Base-by-base conservation (phyloP, 106 monocot genomes). In the Vanilla planifolia region DNA sequence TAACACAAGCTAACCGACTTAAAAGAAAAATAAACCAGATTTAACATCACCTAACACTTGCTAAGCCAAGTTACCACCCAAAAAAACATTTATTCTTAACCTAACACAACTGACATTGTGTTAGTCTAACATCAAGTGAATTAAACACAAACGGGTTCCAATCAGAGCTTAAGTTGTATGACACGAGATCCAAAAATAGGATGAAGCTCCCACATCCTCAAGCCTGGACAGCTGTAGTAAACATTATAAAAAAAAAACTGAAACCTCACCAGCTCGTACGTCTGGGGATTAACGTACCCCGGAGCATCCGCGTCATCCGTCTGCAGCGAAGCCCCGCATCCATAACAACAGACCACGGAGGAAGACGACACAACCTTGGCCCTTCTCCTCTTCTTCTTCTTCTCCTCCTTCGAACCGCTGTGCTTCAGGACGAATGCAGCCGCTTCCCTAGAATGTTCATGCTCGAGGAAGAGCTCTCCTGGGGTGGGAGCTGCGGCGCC, bases 291-390 rank as follows among this genome's bases (percentile, higher is more conserved):
- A 19, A 98, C 88, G 48, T 69, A 98, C 0, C 98, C 98, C 1
- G 98, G 98, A 0, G 92, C 84, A 48, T 85, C 92, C 17, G 33
- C 19, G 43, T 80, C 82, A 1, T 27, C 63, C 2, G 72, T 79
- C 69, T 98, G 98, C 19, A 98, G 73, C 23, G 85, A 82, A 2
- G 98, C 88, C 30, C 98, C 98, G 62, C 98, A 98, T 1, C 98
- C 98, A 43, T 98, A 98, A 73, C 98, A 92, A 48, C 77, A 71
- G 7, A 73, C 77, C 32, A 62, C 62, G 28, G 48, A 32, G 17
- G 69, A 26, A 6, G 77, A 71, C 29, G 37, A 17, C 35, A 35
- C 43, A 48, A 63, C 36, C 37, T 40, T 24, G 28, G 13, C 37
- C 41, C 61, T 76, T 63, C 29, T 62, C 60, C 60, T 74, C 71